Percentiles rank a stretch among this genome's conserved stretches.
These are phyloP conservation scores for Thalassiosira profunda DNA, from an alignment of 108 stramenopile species.

Conservation along the genomic window DNA sequence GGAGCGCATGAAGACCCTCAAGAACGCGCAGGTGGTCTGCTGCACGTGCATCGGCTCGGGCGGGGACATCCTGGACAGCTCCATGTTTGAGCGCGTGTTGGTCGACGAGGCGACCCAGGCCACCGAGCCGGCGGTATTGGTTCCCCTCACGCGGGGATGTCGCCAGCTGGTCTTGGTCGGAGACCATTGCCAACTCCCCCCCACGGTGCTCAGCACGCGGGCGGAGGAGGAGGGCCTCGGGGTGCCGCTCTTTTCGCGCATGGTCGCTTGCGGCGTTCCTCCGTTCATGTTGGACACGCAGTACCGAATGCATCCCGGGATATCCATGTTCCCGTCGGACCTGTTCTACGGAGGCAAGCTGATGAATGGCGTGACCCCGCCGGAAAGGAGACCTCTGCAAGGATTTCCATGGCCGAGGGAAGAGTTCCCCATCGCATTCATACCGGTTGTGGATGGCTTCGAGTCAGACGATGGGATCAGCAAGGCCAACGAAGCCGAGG, in stretches of 20 bases:
- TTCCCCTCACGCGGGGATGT: constrained; percentile 92
- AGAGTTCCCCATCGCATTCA: constrained; percentile 91
- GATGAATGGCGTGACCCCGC: constrained; percentile 84
- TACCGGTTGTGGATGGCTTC: constrained; percentile 75
- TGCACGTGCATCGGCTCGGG: constrained; percentile 96
- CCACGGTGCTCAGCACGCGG: constrained; percentile 88
- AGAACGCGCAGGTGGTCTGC: constrained; percentile 93
- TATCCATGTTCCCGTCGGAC: constrained; percentile 93
- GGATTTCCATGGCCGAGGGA: constrained; percentile 94
- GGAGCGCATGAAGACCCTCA: constrained; percentile 81
- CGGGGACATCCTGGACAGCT: constrained; percentile 85
- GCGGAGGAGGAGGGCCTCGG: constrained; percentile 92
- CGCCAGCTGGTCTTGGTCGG: constrained; percentile 96
- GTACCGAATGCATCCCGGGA: constrained; percentile 95
- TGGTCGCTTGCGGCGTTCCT: constrained; percentile 92
- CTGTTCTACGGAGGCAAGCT: constrained; percentile 93
- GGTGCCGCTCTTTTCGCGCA: constrained; percentile 89
- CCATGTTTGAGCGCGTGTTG: constrained; percentile 91
- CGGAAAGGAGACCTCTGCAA: constrained; percentile 83
- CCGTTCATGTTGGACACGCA: constrained; percentile 95
- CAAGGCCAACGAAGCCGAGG: constrained; percentile 96
- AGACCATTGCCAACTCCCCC: constrained; percentile 97
- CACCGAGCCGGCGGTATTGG: constrained; percentile 91
- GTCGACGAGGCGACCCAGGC: constrained; percentile 97
- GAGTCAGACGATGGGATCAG: constrained; percentile 94